These are phyloP conservation scores for Ceratobasidium sp. DNA, from an alignment of 1,284 basidiomycete species.

Conservation along the genomic window DNA sequence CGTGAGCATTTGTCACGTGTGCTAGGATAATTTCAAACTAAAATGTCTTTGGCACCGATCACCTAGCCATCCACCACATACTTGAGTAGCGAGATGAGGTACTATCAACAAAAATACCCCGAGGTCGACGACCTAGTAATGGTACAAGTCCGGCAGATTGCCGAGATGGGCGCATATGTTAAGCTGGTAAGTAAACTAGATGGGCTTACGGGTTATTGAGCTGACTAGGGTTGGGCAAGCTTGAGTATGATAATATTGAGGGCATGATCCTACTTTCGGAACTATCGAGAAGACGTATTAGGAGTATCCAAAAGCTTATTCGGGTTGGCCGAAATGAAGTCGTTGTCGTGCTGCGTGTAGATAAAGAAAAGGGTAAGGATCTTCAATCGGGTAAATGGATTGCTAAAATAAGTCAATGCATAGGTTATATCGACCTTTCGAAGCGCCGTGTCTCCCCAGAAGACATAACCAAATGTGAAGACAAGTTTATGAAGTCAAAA, in stretches of 20 bases:
- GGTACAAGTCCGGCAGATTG: slow-evolving; percentile 99
- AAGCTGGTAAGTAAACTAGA: slow-evolving; percentile 82
- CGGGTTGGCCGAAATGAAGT: slow-evolving; percentile 98
- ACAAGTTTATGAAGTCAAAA: slow-evolving; percentile 98
- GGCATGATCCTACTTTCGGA: slow-evolving; percentile 99
- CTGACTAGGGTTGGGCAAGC: slow-evolving; percentile 65
- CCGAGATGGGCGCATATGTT: slow-evolving; percentile 99
- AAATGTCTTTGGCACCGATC: slow-evolving; percentile 37
- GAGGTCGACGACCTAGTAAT: slow-evolving; percentile 98
- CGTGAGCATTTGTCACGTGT: slow-evolving; percentile 26
- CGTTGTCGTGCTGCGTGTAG: slow-evolving; percentile 97
- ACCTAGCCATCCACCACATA: slow-evolving; percentile 25
- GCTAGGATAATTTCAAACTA: slow-evolving; percentile 27
- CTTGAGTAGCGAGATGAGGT: slow-evolving; percentile 70
- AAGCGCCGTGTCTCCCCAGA: slow-evolving; percentile 99
- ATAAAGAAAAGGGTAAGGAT: slow-evolving; percentile 95
- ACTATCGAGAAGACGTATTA: slow-evolving; percentile 95
- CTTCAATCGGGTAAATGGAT: slow-evolving; percentile 9
- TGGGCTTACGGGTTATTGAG: slow-evolving; percentile 2
- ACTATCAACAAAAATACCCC: slow-evolving; percentile 84
- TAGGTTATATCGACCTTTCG: slow-evolving; percentile 98
- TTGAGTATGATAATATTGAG: slow-evolving; percentile 99
- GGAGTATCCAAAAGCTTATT: slow-evolving; percentile 98
- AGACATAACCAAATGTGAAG: slow-evolving; percentile 98
- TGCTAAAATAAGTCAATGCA: slow-evolving; percentile 28